phyloP scores from a whole-genome alignment of 768 basidiomycete genomes.

The Termitomyces sp. region DNA sequence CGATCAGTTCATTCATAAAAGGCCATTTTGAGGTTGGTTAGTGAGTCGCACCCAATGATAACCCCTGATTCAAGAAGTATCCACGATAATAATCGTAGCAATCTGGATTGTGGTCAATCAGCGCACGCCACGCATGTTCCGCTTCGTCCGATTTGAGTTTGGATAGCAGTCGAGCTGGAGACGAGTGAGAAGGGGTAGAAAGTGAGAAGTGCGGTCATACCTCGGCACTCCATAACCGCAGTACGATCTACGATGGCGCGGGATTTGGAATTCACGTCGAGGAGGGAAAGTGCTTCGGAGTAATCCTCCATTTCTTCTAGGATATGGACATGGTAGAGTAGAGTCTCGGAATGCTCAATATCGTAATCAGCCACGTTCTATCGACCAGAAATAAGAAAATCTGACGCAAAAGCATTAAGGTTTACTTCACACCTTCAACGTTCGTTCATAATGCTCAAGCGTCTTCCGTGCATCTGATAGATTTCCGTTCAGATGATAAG shows the following conservation, averaged over 20 bases:
- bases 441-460: conserved; percentile 64
- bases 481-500: conserved; percentile 81
- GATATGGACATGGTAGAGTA: conserved; percentile 71
- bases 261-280: conserved; percentile 61
- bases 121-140: conserved; percentile 69
- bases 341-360: conserved; percentile 76
- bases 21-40: neutral
- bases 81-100: conserved; percentile 74
- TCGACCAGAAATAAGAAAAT: neutral
- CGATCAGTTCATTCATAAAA: conserved; percentile 23
- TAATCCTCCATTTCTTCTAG: conserved; percentile 70
- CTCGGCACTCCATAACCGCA: conserved; percentile 62
- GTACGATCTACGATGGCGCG: conserved; percentile 68
- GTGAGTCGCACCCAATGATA: conserved; percentile 52
- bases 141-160: conserved; percentile 66
- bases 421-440: conserved; percentile 55
- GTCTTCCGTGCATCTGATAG: conserved; percentile 63
- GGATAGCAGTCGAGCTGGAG: conserved; percentile 70
- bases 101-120: conserved; percentile 87
- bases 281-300: conserved; percentile 51
- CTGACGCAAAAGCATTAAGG: neutral
- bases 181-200: conserved; percentile 4
- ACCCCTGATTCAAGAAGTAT: conserved; percentile 59
- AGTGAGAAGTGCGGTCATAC: conserved; percentile 25
- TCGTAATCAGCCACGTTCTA: conserved; percentile 78